phyloP scores from a whole-genome alignment of 441 rosid genomes.

The Melianthus villosus region DNA sequence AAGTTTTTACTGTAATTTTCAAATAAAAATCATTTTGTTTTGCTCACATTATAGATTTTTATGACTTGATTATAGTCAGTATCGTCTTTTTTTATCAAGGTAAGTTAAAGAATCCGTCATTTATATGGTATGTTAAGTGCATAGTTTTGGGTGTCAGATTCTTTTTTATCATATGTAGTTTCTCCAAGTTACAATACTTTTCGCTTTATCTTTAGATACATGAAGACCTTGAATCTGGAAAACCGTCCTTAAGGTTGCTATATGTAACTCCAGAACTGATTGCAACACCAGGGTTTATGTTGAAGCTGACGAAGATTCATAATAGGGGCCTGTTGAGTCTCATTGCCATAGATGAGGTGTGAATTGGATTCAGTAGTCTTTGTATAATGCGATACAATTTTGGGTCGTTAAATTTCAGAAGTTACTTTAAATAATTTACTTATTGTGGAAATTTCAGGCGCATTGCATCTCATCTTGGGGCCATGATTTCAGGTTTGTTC shows the following conservation, averaged over 20 bases:
- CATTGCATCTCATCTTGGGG: conserved; percentile 98
- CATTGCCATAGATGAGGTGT: conserved; percentile 87
- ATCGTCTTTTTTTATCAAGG: no score
- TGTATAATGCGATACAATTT: neutral
- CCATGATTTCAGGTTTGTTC: conserved; percentile 83
- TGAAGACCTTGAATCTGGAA: conserved; percentile 79
- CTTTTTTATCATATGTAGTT: no score
- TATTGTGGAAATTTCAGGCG: conserved; percentile 43
- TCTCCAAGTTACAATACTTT: no score
- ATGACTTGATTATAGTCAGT: no score
- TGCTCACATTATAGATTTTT: conserved; percentile 5
- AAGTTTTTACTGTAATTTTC: no score
- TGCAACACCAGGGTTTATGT: conserved; percentile 72
- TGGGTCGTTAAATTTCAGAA: neutral
- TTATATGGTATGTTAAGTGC: no score
- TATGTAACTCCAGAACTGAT: conserved; percentile 89
- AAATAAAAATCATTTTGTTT: no score
- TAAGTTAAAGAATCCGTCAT: no score
- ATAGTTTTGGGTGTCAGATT: no score
- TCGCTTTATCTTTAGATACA: conserved; percentile 79
- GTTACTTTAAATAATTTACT: conserved; percentile 4
- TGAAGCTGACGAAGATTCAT: conserved; percentile 54
- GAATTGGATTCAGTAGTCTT: neutral
- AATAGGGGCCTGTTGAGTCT: conserved; percentile 73
- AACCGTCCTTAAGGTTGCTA: conserved; percentile 56